Percentiles rank a stretch among this genome's conserved stretches.
phyloP scores from a whole-genome alignment of 768 basidiomycete genomes.

The Daedaleopsis nitida region DNA sequence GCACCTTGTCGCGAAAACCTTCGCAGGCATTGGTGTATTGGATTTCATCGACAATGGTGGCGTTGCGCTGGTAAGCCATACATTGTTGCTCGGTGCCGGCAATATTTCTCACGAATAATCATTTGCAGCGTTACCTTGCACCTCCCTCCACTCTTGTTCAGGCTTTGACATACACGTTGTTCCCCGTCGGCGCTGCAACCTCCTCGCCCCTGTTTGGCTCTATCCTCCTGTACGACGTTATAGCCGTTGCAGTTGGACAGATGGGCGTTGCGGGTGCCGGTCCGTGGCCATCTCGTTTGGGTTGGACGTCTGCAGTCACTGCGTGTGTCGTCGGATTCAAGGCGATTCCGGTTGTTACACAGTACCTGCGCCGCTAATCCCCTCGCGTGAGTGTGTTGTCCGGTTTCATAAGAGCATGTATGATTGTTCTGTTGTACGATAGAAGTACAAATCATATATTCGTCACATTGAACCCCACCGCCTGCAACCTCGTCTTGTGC shows the following conservation, averaged over 20 bases:
- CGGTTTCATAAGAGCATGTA: no score
- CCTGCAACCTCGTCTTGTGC: no score
- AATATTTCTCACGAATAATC: neutral
- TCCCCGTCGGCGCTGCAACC: conserved; percentile 22
- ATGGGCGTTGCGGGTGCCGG: conserved; percentile 18
- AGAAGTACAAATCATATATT: no score
- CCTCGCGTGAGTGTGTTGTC: no score
- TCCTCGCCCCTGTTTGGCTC: conserved; percentile 27
- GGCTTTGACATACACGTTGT: conserved; percentile 20
- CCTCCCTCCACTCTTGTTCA: conserved; percentile 23
- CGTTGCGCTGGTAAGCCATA: conserved; percentile 24
- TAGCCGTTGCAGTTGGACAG: conserved; percentile 27
- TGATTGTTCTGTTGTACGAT: no score
- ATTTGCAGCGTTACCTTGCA: conserved; percentile 13
- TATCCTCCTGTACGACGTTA: conserved; percentile 25
- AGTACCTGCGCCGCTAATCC: neutral
- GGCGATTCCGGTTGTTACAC: conserved; percentile 1
- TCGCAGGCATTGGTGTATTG: conserved; percentile 39
- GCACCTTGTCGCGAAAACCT: conserved; percentile 45
- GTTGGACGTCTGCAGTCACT: conserved; percentile 26
- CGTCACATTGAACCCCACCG: no score
- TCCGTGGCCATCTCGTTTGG: conserved; percentile 25
- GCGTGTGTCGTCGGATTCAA: conserved; percentile 25
- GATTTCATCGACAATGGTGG: conserved; percentile 34
- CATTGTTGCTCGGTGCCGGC: neutral